A percentile compares a stretch with the other conserved stretches of the same genome.
Conservation (phyloP, 148 eudicot genomes). For the Hydrangea macrophylla region DNA sequence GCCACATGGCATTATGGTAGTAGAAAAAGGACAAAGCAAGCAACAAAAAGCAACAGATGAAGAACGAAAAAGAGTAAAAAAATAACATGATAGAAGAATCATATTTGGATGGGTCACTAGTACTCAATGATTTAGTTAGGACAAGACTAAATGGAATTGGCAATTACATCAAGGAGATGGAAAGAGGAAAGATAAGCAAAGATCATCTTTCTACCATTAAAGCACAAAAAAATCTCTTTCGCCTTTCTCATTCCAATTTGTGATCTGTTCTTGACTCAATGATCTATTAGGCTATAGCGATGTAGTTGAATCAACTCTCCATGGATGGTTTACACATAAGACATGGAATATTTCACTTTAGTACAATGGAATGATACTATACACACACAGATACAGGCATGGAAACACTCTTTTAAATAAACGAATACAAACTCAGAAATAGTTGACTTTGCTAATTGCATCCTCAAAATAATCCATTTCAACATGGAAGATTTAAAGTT, state of each 20-base stretch:
- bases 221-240: neutral
- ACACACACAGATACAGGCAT: too few species aligned
- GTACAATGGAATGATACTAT: neutral
- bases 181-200: neutral
- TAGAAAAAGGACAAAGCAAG: neutral
- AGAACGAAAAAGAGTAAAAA: neutral
- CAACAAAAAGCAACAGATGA: too few species aligned
- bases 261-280: neutral
- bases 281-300: neutral
- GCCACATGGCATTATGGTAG: neutral
- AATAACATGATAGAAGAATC: neutral
- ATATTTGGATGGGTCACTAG: neutral
- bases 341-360: neutral
- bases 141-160: neutral
- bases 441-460: too few species aligned
- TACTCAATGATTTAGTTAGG: neutral
- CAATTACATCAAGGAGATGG: too few species aligned
- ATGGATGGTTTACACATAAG: neutral
- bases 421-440: too few species aligned
- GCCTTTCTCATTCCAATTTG: neutral
- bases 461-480: too few species aligned
- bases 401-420: too few species aligned
- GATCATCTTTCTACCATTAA: neutral
- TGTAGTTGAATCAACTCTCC: neutral
- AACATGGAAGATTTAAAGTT: too few species aligned